Base-by-base conservation (phyloP, 148 eudicot species). In the Heliamphora exappendiculata region DNA sequence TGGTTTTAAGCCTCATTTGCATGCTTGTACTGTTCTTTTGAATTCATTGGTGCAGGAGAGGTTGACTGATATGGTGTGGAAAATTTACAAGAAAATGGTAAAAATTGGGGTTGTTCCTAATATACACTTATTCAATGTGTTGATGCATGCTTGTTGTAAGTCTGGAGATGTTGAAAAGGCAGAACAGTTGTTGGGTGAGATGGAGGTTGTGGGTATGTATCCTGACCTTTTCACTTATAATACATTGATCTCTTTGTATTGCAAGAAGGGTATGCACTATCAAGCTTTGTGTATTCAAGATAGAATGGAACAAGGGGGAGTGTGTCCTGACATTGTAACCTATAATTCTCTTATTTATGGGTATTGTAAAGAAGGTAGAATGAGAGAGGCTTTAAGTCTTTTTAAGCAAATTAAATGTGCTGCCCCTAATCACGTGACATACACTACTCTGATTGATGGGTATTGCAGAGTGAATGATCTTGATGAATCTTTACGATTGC, bases 381-480 rank as follows among this genome's bases (percentile, higher is more conserved):
- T 90, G 98, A 89, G 86, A 77, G 98, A 92, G 87, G 98, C 93
- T 58, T 84, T 82, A 66, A 87, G 93, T 85, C 78, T 94, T 76
- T 94, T 92, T 60, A 79, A 71, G 82, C 92, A 94, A 70, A 84
- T 94, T 33, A 84, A 86, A 83, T 86, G 87, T 63, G 87, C 75
- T 64, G 76, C 69, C 66, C 93, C 96, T 39, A 92, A 90, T 63
- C 86, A 83, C 41, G 97, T 90, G 81, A 94, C 98, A 3, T 94
- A 90, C 75, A 92, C 96, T 45, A 94, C 92, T 74, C 70, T 94
- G 71, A 88, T 94, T 65, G 98, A 94, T 75, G 98, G 98, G 24
- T 88, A 87, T 77, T 94, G 98, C 81, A 80, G 97, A 76, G 89
- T 70, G 55, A 91, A 91, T 78, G 83, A 91, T 13, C 79, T 88